phyloP scores from a whole-genome alignment of 768 basidiomycete species.

The Solioccasus polychromus region DNA sequence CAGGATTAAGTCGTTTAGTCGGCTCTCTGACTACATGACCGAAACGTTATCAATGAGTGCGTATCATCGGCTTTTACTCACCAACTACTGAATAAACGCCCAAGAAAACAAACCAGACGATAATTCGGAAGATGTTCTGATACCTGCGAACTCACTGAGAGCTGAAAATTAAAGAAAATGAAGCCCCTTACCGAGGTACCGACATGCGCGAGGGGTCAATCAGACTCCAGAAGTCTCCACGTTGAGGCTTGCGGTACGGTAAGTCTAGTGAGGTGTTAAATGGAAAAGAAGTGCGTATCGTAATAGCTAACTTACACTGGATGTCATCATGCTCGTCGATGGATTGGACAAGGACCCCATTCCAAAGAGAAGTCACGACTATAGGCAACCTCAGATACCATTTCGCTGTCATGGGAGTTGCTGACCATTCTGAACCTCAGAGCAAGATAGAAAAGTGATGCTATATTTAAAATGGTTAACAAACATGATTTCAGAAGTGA shows the following conservation, averaged over 20 bases:
- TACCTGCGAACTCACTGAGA: constrained; percentile 45
- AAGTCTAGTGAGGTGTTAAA: constrained; percentile 49
- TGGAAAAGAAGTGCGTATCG: background rate
- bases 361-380: constrained; percentile 86
- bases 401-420: background rate
- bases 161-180: background rate
- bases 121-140: constrained; percentile 79
- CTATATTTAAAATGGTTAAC: constrained; percentile 34
- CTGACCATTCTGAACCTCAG: constrained; percentile 78
- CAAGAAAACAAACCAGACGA: constrained; percentile 77
- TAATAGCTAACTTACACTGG: constrained; percentile 52
- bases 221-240: constrained; percentile 62
- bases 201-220: constrained; percentile 74
- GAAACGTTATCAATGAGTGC: constrained; percentile 1
- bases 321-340: constrained; percentile 74
- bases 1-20: constrained; percentile 62
- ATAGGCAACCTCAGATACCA: constrained; percentile 6
- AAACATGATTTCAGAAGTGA: background rate
- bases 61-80: constrained; percentile 27
- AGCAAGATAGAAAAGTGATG: constrained; percentile 81
- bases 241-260: constrained; percentile 55
- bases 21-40: constrained; percentile 64
- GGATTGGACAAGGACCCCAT: constrained; percentile 75
- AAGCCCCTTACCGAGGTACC: constrained; percentile 60
- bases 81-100: constrained; percentile 82